phyloP scores from a whole-genome alignment of 352 stramenopile genomes.

The Aphanomyces cochlioides region DNA sequence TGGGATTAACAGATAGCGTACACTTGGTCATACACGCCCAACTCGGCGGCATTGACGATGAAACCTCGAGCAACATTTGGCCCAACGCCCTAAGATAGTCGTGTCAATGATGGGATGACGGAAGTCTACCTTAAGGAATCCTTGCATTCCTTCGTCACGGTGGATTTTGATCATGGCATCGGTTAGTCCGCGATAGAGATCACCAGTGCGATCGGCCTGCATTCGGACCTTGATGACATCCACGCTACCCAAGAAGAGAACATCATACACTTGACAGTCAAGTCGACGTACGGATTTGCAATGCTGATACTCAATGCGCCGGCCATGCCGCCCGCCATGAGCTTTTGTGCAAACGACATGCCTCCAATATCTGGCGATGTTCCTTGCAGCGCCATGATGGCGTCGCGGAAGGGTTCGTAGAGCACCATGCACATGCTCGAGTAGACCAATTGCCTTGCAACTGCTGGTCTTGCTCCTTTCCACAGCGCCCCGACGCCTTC shows the following conservation, averaged over 20 bases:
- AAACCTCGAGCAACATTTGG: slow-evolving; percentile 84
- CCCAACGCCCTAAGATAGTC: slow-evolving; percentile 48
- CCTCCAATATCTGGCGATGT: neutral
- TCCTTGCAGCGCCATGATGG: slow-evolving; percentile 27
- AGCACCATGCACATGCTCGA: slow-evolving; percentile 84
- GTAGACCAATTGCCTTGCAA: slow-evolving; percentile 82
- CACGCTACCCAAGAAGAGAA: slow-evolving; percentile 41
- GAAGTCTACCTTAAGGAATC: slow-evolving; percentile 54
- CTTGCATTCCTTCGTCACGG: slow-evolving; percentile 58
- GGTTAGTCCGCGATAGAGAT: slow-evolving; percentile 38
- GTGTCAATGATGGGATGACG: neutral
- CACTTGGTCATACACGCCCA: slow-evolving; percentile 82
- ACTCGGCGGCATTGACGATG: slow-evolving; percentile 80
- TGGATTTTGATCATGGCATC: slow-evolving; percentile 73
- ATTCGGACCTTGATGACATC: slow-evolving; percentile 89
- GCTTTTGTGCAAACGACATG: slow-evolving; percentile 50
- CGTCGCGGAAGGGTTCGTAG: slow-evolving; percentile 78
- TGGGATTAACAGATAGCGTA: neutral
- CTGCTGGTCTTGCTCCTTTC: slow-evolving; percentile 71
- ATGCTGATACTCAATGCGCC: slow-evolving; percentile 75
- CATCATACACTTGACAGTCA: neutral
- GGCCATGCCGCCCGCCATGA: slow-evolving; percentile 70
- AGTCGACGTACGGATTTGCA: slow-evolving; percentile 68
- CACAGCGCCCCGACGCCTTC: slow-evolving; percentile 64
- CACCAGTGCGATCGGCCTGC: slow-evolving; percentile 47